Evolutionary conservation across 306 rosid genomes (phyloP).

Genomic region (Canavalia ensiformis): DNA sequence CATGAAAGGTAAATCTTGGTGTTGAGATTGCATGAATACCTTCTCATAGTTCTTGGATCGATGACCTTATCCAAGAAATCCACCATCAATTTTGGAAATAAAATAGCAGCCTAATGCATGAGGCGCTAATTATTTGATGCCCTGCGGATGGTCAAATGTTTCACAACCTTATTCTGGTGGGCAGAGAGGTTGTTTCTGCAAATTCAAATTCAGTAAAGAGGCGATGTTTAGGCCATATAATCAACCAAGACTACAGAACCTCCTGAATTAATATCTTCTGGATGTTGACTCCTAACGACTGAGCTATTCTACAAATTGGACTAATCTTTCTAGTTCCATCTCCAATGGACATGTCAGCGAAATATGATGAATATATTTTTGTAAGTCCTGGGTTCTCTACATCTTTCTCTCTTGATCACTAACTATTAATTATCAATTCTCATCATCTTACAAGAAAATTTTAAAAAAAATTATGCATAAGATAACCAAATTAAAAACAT

Average conservation of each 20-base stretch:
- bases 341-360: no score
- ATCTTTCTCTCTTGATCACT: not conserved
- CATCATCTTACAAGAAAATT: no score
- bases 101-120: not conserved
- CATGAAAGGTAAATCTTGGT: slow-evolving; percentile 23
- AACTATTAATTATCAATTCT: no score
- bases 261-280: no score
- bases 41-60: not conserved
- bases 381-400: no score
- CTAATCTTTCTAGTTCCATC: no score
- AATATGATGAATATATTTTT: no score
- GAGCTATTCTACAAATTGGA: no score
- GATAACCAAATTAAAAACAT: no score
- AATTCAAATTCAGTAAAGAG: not conserved
- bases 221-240: not conserved
- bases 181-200: not conserved
- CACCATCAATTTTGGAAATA: not conserved
- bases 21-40: slow-evolving; percentile 4
- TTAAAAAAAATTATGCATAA: no score
- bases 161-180: not conserved
- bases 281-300: no score
- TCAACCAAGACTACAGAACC: not conserved
- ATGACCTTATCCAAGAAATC: not conserved
- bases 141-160: not conserved
- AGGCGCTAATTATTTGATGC: not conserved